These are phyloP conservation scores for Phytophthora ramorum DNA, from an alignment of 352 stramenopile genomes.

Conservation along the genomic window DNA sequence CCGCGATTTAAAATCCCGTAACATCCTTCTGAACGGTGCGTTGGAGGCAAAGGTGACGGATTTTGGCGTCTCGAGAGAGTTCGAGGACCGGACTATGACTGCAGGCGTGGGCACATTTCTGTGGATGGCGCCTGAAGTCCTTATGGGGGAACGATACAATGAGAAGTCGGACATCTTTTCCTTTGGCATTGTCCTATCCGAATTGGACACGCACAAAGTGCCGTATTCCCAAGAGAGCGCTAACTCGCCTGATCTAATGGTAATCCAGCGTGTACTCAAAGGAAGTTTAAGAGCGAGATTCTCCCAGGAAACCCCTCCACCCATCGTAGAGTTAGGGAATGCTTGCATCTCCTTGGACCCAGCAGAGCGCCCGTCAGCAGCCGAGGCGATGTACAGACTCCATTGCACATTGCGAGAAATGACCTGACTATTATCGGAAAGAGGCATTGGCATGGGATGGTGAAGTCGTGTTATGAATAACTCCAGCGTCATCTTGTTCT, in stretches of 20 bases:
- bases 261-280: not conserved
- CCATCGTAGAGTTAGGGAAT: not conserved
- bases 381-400: constrained; percentile 2
- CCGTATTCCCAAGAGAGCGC: constrained; percentile 4
- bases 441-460: not conserved
- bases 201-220: constrained; percentile 13
- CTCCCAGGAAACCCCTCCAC: not conserved
- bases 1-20: constrained; percentile 66
- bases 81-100: constrained; percentile 14
- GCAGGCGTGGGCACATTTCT: constrained; percentile 21
- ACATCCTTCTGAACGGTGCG: constrained; percentile 47
- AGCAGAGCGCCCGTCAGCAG: not conserved
- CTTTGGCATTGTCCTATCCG: constrained; percentile 18
- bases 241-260: not conserved
- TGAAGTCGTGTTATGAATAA: not conserved
- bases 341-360: not conserved
- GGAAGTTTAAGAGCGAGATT: not conserved
- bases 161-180: constrained; percentile 28
- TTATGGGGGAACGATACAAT: constrained; percentile 17
- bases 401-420: not conserved
- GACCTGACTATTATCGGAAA: not conserved
- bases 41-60: constrained; percentile 56
- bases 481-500: not conserved
- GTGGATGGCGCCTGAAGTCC: constrained; percentile 24
- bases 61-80: constrained; percentile 41